Conservation (phyloP, 805 yeast genomes). For the Wickerhamiella galacta region DNA sequence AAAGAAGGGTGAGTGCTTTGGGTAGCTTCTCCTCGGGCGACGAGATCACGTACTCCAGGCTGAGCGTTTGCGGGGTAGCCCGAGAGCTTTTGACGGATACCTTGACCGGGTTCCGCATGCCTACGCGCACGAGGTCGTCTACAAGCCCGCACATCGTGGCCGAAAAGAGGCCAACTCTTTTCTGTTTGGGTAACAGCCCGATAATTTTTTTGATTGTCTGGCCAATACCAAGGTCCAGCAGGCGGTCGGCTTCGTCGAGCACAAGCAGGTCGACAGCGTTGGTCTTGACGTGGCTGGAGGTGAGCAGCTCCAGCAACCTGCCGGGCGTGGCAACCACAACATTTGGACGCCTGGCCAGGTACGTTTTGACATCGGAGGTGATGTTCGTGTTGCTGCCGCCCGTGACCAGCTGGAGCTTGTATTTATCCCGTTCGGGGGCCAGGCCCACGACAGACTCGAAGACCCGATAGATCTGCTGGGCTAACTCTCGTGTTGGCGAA, state of each 20-base stretch:
- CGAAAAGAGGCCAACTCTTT: constrained; percentile 84
- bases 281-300: constrained; percentile 39
- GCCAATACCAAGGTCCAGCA: constrained; percentile 62
- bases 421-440: constrained; percentile 15
- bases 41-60: constrained; percentile 41
- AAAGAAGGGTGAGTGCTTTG: constrained; percentile 35
- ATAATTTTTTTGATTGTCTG: constrained; percentile 53
- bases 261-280: constrained; percentile 54
- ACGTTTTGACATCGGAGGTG: constrained; percentile 47
- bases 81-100: constrained; percentile 42
- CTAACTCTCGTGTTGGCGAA: constrained; percentile 49
- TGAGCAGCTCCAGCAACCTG: constrained; percentile 55
- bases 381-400: constrained; percentile 29
- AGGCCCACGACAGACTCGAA: constrained; percentile 40
- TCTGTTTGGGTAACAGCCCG: constrained; percentile 64
- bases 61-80: constrained; percentile 44
- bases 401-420: constrained; percentile 23
- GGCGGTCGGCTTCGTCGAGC: constrained; percentile 84
- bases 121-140: constrained; percentile 61
- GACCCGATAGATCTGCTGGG: constrained; percentile 43
- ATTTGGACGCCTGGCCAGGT: constrained; percentile 42
- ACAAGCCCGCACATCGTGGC: constrained; percentile 85
- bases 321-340: constrained; percentile 89
- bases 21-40: constrained; percentile 48
- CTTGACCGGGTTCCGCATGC: constrained; percentile 85